Percentiles rank a stretch among this genome's conserved stretches.
These are phyloP conservation scores for Emericellopsis atlantica DNA, from an alignment of 2,329 filamentous ascomycete species.

Conservation along the genomic window DNA sequence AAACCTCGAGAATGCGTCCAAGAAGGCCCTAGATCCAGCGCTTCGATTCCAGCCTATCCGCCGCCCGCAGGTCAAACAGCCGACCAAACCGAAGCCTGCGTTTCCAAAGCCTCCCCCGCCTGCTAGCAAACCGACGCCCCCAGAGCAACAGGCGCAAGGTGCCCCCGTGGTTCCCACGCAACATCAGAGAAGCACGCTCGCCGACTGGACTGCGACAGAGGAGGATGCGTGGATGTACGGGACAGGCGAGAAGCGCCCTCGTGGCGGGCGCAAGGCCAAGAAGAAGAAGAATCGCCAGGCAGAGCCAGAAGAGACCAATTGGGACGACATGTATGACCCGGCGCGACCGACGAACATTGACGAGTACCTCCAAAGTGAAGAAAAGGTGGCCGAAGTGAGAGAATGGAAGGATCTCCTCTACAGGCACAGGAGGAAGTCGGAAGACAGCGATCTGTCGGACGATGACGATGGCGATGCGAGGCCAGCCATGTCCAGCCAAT, in stretches of 20 bases:
- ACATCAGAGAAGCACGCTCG: slow-evolving; percentile 51
- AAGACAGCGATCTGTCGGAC: slow-evolving; percentile 23
- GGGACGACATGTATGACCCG: slow-evolving; percentile 87
- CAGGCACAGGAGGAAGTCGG: slow-evolving; percentile 44
- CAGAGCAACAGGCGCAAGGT: slow-evolving; percentile 17
- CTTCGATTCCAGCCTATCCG: slow-evolving; percentile 82
- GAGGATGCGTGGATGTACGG: slow-evolving; percentile 74
- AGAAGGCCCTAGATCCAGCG: slow-evolving; percentile 48
- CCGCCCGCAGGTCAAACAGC: slow-evolving; percentile 51
- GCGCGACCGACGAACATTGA: slow-evolving; percentile 71
- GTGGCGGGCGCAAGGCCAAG: slow-evolving; percentile 61
- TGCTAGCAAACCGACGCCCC: slow-evolving; percentile 11
- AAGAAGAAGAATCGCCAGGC: slow-evolving; percentile 58
- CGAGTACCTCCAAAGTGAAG: slow-evolving; percentile 73
- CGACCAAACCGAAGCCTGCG: slow-evolving; percentile 46
- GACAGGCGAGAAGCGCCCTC: slow-evolving; percentile 51
- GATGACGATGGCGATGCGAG: slow-evolving; percentile 19
- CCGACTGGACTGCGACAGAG: slow-evolving; percentile 66
- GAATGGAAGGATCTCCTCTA: slow-evolving; percentile 82
- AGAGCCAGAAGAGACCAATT: slow-evolving; percentile 53
- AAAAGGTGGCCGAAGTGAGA: slow-evolving; percentile 64
- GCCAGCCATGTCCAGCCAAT: slow-evolving; percentile 28
- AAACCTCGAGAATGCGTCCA: slow-evolving; percentile 31
- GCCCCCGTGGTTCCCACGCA: slow-evolving; percentile 15
- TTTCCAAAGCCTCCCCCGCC: slow-evolving; percentile 29